A percentile compares a stretch with the other conserved stretches of the same genome.
These are phyloP conservation scores for Leptoxyphium fumago DNA, from an alignment of 2,329 filamentous ascomycete genomes.

Conservation along the genomic window DNA sequence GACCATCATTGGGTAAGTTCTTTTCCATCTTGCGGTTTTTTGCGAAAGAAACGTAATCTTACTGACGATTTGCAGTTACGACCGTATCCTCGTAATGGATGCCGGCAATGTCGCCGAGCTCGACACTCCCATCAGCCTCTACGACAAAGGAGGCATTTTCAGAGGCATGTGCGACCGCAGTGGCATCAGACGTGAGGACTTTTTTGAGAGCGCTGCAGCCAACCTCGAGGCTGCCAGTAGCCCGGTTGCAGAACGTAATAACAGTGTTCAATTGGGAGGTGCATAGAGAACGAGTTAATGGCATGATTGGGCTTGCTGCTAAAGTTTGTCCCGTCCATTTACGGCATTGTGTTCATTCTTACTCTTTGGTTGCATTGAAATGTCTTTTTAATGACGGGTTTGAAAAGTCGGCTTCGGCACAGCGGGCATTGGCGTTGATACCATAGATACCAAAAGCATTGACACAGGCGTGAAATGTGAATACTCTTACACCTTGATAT, in stretches of 20 bases:
- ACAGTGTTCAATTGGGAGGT: slow-evolving; percentile 9
- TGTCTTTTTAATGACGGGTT: too few relatives aligned
- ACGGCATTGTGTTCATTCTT: too few relatives aligned
- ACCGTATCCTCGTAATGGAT: slow-evolving; percentile 96
- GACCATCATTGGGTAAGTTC: slow-evolving; percentile 57
- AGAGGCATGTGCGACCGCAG: slow-evolving; percentile 78
- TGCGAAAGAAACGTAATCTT: not conserved
- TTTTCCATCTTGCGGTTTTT: not conserved
- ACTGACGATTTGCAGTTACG: slow-evolving; percentile 38
- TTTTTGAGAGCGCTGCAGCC: slow-evolving; percentile 20
- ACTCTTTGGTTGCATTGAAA: too few relatives aligned
- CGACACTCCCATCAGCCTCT: slow-evolving; percentile 60
- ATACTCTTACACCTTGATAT: too few relatives aligned
- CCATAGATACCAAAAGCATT: too few relatives aligned
- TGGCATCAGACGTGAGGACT: slow-evolving; percentile 49
- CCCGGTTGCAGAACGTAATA: slow-evolving; percentile 12
- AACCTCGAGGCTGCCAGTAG: slow-evolving; percentile 10
- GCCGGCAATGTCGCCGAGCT: slow-evolving; percentile 75
- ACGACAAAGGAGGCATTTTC: slow-evolving; percentile 64
- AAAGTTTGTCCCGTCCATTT: too few relatives aligned
- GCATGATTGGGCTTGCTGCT: too few relatives aligned
- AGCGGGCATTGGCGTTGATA: too few relatives aligned
- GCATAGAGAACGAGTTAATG: too few relatives aligned
- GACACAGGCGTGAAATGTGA: too few relatives aligned
- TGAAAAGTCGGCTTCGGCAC: too few relatives aligned